Evolutionary conservation across 73 alveolate genomes (phyloP), one percentile per base, ranked within the genome.

Genomic region (Effrenium voratum): DNA sequence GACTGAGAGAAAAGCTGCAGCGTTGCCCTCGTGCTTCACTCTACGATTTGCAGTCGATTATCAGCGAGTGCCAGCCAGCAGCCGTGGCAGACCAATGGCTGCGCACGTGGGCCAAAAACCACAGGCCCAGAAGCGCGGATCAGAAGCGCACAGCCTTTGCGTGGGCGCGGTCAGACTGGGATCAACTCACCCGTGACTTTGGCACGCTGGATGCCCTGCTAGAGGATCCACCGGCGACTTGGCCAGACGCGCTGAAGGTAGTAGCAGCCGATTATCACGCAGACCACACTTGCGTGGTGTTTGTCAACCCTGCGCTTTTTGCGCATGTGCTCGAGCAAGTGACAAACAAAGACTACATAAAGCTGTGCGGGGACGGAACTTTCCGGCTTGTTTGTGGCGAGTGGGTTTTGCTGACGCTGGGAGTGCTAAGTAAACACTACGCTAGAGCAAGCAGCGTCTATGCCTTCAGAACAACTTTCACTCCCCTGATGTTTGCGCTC

Each of bases 291-390:
- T 30, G 5, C 16, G 32, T 77, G 52, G 63, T 77, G 12, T 77
- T 77, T 40, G 88, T 43, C 41, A 77, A 77, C 50, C 88, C 88
- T 43, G 88, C 88, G 41, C 32, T 77, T 32, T 77, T 77, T 26
- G 4, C 88, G 4, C 63, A 77, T 10, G 55, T 15, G 12, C 2
- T 43, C 40, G 16, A 40, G 41, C 59, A 40, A 2, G 6, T 77
- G 38, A 26, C 88, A 34, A 75, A 75, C 55, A 34, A 34, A 19
- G 52, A 30, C 57, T 47, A 80, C 47, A 45, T 80, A 30, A 80
- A 80, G 12, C 72, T 47, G 34, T 47, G 73, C 15, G 91, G 91
- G n/a, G 73, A 80, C 34, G 91, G 91, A 0, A 80, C 91, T 30
- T 34, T 6, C 73, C 43, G 72, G 3, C 91, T 80, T 3, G 30